Evolutionary conservation across 2,329 filamentous ascomycete genomes (phyloP), one percentile per base, ranked within the genome.

Genomic region (Capronia americana): DNA sequence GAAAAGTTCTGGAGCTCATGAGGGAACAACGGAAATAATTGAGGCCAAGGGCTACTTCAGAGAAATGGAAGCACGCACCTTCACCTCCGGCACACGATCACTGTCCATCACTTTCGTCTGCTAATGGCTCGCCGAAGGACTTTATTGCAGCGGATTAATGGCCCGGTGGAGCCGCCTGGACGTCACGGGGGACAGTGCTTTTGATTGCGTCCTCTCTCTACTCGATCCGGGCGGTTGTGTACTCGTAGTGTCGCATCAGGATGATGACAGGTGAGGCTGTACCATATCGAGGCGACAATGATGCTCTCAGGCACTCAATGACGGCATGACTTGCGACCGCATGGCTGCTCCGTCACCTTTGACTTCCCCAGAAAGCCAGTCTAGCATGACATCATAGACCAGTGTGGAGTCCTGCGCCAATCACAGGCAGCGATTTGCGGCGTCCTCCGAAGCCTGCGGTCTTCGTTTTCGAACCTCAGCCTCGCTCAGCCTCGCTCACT

Each of bases 101-200:
- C 24, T 59, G 4, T 17, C 48, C 24, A 20, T 50, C 41, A 12
- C 26, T 30, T 50, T 41, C 34, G 10, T 41, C 30, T 50, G 14
- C 17, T 11, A 17, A 17, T 30, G 55, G 38, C 38, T n/a, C 38
- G 38, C 38, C 38, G 38, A n/a, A 44, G 5, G 38, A 44, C 48
- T 48, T 59, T 59, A 59, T 50, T 50, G 57, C 57, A 46, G 57
- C 57, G 57, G 57, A 59, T 30, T 50, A 3, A 20, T 30, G 41
- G 46, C 57, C 57, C 57, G 57, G 20, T 30, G 57, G 44, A 20
- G 26, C 23, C 34, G 5, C 38, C 17, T 44, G 38, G 38, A 44
- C 38, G 38, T 44, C 38, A 44, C 38, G 1, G 38, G 7, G 38
- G 17, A 0, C 38, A 8, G 17, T n/a, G 14, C 4, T n/a, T 44